Evolutionary conservation across 2,329 filamentous ascomycete species (phyloP).

Genomic region (Ramichloridium luteum): DNA sequence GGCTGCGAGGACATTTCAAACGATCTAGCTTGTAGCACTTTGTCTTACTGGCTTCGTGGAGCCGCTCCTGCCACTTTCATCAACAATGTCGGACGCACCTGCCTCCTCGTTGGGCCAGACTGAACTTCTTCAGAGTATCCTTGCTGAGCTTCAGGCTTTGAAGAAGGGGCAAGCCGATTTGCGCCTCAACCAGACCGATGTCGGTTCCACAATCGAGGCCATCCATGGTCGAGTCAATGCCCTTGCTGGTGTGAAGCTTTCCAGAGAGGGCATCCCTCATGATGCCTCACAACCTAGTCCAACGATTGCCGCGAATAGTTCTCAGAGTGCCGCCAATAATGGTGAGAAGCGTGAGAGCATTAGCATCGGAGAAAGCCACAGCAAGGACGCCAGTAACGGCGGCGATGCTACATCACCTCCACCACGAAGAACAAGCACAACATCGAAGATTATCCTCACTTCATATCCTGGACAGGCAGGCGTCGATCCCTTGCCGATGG

Average conservation of each 20-base stretch:
- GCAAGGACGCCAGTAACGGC: constrained; percentile 12
- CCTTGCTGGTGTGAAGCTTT: constrained; percentile 45
- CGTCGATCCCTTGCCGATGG: constrained; percentile 78
- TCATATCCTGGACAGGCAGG: constrained; percentile 92
- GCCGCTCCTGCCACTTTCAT: too few species aligned
- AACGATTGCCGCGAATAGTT: constrained; percentile 13
- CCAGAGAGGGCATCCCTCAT: constrained; percentile 37
- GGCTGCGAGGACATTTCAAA: too few species aligned
- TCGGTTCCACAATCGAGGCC: constrained; percentile 45
- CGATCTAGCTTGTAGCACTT: too few species aligned
- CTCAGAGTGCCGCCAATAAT: constrained; percentile 12
- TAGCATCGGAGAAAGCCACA: constrained; percentile 13
- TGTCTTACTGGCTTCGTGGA: too few species aligned
- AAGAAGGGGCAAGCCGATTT: constrained; percentile 45
- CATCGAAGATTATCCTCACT: constrained; percentile 55
- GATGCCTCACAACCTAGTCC: constrained; percentile 20
- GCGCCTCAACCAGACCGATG: constrained; percentile 40
- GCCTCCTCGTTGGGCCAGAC: background rate
- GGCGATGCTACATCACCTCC: constrained; percentile 13
- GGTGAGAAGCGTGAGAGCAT: constrained; percentile 17
- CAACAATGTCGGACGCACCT: background rate
- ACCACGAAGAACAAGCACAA: constrained; percentile 30
- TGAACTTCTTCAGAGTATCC: constrained; percentile 31
- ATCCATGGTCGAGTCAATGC: constrained; percentile 52
- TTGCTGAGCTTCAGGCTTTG: constrained; percentile 43